Conservation (phyloP, 2,329 filamentous ascomycete species). For the Sclerotinia spermophila region DNA sequence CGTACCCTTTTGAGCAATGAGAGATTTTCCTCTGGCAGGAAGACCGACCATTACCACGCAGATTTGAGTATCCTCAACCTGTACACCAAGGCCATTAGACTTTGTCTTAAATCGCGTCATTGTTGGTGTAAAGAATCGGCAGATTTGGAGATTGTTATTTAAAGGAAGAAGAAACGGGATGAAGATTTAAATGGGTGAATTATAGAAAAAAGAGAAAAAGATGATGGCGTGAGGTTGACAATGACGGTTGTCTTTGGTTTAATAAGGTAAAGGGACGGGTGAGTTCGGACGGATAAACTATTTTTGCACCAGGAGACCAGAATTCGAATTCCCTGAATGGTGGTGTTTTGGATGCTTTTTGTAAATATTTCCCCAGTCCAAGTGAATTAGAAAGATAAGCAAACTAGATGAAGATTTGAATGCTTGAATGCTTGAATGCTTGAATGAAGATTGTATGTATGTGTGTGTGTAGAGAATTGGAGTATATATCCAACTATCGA, state of each 20-base stretch:
- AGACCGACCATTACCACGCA: constrained; percentile 99
- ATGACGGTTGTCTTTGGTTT: not conserved
- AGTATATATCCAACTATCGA: too few species aligned
- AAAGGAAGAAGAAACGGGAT: not conserved
- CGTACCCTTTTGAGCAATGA: constrained; percentile 95
- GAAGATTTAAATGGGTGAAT: not conserved
- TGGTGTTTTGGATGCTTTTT: not conserved
- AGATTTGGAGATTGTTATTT: not conserved
- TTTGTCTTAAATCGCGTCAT: constrained; percentile 30
- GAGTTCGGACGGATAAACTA: constrained; percentile 1
- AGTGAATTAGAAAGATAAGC: not conserved
- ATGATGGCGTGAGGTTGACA: constrained; percentile 17
- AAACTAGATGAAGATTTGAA: too few species aligned
- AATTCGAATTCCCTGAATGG: not conserved
- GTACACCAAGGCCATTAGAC: constrained; percentile 66
- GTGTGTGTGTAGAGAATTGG: not conserved
- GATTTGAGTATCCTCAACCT: constrained; percentile 94
- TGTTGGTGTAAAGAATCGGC: constrained; percentile 24
- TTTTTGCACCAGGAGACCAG: not conserved
- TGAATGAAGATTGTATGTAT: not conserved
- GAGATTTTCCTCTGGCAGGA: constrained; percentile 91
- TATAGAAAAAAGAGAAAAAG: not conserved
- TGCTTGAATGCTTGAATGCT: too few species aligned
- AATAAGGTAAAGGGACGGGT: constrained; percentile 9
- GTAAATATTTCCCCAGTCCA: too few species aligned